Evolutionary conservation across 1,139 yeast genomes (phyloP).

Genomic region (Suhomyces chickasaworum): DNA sequence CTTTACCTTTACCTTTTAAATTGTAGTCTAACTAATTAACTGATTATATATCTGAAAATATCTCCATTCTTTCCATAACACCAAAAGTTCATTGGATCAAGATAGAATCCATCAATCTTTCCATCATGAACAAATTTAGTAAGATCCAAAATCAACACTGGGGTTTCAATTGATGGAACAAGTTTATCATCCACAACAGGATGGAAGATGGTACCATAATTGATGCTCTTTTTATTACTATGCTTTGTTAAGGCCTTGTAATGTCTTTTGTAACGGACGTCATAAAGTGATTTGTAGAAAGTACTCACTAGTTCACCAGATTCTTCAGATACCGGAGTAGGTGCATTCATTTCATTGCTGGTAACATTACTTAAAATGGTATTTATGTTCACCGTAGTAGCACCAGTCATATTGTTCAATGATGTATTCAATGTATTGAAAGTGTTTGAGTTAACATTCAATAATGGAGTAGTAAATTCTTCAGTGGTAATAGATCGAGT

Average conservation of each 20-base stretch:
- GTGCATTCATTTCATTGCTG: background rate
- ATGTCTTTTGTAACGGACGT: slow-evolving; percentile 37
- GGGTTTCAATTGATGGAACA: slow-evolving; percentile 45
- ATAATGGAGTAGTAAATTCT: slow-evolving; percentile 14
- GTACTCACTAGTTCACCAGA: slow-evolving; percentile 28
- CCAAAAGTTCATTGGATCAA: slow-evolving; percentile 48
- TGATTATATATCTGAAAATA: slow-evolving; percentile 31
- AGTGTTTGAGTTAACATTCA: slow-evolving; percentile 14
- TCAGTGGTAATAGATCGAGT: slow-evolving; percentile 18
- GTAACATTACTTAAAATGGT: slow-evolving; percentile 12
- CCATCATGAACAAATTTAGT: slow-evolving; percentile 34
- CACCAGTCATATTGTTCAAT: slow-evolving; percentile 13
- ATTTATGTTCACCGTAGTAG: slow-evolving; percentile 18
- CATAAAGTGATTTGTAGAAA: slow-evolving; percentile 40
- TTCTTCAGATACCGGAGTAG: slow-evolving; percentile 8
- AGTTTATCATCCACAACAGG: slow-evolving; percentile 43
- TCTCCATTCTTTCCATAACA: slow-evolving; percentile 57
- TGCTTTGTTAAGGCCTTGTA: slow-evolving; percentile 19
- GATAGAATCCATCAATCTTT: slow-evolving; percentile 45
- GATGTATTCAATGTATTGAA: slow-evolving; percentile 14
- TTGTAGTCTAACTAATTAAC: slow-evolving; percentile 6
- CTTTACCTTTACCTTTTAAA: background rate
- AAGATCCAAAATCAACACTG: slow-evolving; percentile 38
- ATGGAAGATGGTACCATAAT: slow-evolving; percentile 32
- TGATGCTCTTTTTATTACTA: slow-evolving; percentile 9